Evolutionary conservation across 768 basidiomycete species (phyloP), one percentile per base, ranked within the genome.

Genomic region (Paxillus ammoniavirescens): DNA sequence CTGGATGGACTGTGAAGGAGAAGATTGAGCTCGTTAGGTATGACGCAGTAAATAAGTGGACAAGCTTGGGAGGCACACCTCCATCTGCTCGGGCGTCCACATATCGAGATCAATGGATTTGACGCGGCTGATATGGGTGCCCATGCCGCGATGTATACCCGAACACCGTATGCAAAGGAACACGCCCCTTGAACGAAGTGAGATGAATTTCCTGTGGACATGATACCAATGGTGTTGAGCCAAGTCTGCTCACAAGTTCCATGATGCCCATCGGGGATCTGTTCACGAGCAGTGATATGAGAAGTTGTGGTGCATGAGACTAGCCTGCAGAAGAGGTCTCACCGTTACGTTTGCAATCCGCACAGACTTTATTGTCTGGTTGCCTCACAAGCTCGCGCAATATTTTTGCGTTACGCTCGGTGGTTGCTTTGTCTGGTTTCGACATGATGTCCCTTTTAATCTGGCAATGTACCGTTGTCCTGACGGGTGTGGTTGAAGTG

Each of bases 221-320:
- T 23, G 35, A 18, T 13, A 45, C 26, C 10, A 4, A 15, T 23
- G 18, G 0, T 14, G 44, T 23, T 21, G 30, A 26, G 6, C 21
- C 30, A 47, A 36, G n/a, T 23, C 31, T 33, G 64, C 85, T 59
- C 66, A 93, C 90, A 98, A 72, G 70, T 98, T 98, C 90, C 94
- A 97, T 8, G 93, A 93, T 41, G 96, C 96, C 96, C 96, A 99
- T 62, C 96, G 81, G 42, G 96, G 92, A 78, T 98, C 95, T 97
- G 59, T 14, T 13, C 47, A 23, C 38, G 33, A 13, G n/a, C 12
- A 33, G 36, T 17, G 31, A 49, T n/a, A 26, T 49, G 23, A 56
- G 46, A 15, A 17, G 40, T 18, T 23, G 38, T 49, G 53, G 26
- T 51, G 9, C 31, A 44, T 23, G 37, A 30, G 15, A 42, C 48